phyloP scores from a whole-genome alignment of 2,329 filamentous ascomycete genomes.

The Fusarium torulosum region DNA sequence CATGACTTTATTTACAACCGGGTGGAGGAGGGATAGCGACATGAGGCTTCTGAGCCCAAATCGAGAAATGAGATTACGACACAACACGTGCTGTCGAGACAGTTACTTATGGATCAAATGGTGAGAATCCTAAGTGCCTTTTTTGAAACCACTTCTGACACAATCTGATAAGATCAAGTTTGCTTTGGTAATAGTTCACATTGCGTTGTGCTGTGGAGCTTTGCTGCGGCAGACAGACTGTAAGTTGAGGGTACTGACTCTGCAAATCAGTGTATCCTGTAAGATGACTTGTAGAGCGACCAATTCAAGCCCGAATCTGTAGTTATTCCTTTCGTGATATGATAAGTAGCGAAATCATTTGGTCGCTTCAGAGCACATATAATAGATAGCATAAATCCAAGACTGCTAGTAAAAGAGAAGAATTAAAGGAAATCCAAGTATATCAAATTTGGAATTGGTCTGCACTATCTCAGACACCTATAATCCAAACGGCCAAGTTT shows the following conservation, averaged over 20 bases:
- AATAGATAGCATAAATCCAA: not conserved
- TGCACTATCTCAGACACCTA: not conserved
- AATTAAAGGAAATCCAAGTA: not conserved
- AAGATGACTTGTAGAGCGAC: not conserved
- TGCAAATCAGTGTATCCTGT: not conserved
- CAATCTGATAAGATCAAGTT: slow-evolving; percentile 34
- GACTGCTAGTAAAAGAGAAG: not conserved
- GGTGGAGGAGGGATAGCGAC: slow-evolving; percentile 21
- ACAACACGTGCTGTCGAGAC: slow-evolving; percentile 5
- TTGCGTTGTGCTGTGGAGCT: not conserved
- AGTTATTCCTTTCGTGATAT: not conserved
- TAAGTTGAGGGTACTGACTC: slow-evolving; percentile 21
- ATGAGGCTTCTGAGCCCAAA: slow-evolving; percentile 18
- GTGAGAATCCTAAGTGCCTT: slow-evolving; percentile 42
- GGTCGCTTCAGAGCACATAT: not conserved
- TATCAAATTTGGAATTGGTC: too few species aligned
- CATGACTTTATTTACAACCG: slow-evolving; percentile 10
- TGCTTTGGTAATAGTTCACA: slow-evolving; percentile 11
- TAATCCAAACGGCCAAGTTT: slow-evolving; percentile 34
- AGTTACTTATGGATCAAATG: slow-evolving; percentile 27
- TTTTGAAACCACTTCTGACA: slow-evolving; percentile 36
- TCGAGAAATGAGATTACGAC: slow-evolving; percentile 36
- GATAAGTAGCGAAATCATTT: not conserved
- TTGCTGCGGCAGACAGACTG: slow-evolving; percentile 1
- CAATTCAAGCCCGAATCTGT: not conserved